phyloP scores from a whole-genome alignment of 257 asterid species.

The Solanum dulcamara region DNA sequence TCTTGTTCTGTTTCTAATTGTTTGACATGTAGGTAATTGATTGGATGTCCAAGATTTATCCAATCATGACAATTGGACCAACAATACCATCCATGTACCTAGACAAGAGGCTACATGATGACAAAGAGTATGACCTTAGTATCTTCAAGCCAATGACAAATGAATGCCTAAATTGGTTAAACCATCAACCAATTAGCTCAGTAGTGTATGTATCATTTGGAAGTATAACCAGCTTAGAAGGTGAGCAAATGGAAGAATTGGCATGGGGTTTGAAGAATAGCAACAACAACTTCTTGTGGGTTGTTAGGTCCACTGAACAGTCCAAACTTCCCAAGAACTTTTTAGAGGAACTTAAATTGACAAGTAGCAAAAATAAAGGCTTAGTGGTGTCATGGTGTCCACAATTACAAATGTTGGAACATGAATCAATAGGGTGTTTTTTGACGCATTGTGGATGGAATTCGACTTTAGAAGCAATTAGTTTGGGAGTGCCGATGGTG shows the following conservation, averaged over 20 bases:
- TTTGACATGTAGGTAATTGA: not conserved
- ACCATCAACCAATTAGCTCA: not conserved
- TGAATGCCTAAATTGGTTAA: not conserved
- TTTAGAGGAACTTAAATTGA: not conserved
- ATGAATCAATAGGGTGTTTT: slow-evolving; percentile 8
- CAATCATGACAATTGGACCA: not conserved
- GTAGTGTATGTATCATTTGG: not conserved
- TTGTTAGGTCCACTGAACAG: not conserved
- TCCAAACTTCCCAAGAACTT: not conserved
- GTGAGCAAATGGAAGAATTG: not conserved
- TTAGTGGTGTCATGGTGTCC: not conserved
- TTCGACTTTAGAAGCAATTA: slow-evolving; percentile 36
- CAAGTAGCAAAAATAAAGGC: not conserved
- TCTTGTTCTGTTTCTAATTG: not conserved
- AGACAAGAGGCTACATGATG: not conserved
- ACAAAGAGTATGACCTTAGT: not conserved
- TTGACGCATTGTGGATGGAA: slow-evolving; percentile 50
- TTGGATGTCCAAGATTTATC: not conserved
- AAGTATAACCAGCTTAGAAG: not conserved
- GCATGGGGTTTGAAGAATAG: not conserved
- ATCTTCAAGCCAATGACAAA: not conserved
- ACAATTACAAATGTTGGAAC: not conserved
- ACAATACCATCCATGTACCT: not conserved
- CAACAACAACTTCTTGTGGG: not conserved
- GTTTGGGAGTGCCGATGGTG: not conserved